Percentiles rank a stretch among this genome's conserved stretches.
These are phyloP conservation scores for Naganishia antarctica DNA, from an alignment of 768 basidiomycete genomes.

Conservation along the genomic window DNA sequence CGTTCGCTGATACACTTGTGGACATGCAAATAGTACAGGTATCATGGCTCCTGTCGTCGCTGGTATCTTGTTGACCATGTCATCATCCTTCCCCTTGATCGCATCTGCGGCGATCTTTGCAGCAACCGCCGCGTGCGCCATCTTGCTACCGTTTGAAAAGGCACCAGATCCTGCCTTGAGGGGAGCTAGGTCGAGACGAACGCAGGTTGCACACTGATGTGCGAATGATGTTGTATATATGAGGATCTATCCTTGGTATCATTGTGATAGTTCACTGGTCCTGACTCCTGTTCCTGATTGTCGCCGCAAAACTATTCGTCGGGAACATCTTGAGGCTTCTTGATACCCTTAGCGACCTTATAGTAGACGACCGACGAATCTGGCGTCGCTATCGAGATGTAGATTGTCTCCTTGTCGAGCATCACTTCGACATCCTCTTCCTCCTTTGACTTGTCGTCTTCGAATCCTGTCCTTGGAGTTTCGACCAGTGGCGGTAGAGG, in stretches of 20 bases:
- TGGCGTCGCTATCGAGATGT: slow-evolving; percentile 41
- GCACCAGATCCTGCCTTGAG: slow-evolving; percentile 26
- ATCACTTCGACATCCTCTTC: slow-evolving; percentile 9
- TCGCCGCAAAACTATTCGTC: slow-evolving; percentile 37
- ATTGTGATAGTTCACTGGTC: too few relatives aligned
- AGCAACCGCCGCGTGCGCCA: slow-evolving; percentile 39
- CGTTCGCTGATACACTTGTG: neutral
- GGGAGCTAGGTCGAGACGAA: neutral
- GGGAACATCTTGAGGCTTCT: slow-evolving; percentile 48
- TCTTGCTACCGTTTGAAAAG: slow-evolving; percentile 45
- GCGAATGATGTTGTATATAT: neutral
- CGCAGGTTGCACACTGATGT: neutral
- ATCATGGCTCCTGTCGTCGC: slow-evolving; percentile 44
- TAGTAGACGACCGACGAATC: slow-evolving; percentile 48
- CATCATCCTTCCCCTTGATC: slow-evolving; percentile 41
- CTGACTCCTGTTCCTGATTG: neutral
- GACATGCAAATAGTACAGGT: slow-evolving; percentile 35
- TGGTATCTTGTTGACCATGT: slow-evolving; percentile 39
- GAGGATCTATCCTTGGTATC: too few relatives aligned
- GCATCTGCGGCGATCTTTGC: slow-evolving; percentile 40
- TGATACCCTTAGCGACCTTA: slow-evolving; percentile 46
- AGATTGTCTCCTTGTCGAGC: slow-evolving; percentile 43
- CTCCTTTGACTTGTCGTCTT: slow-evolving; percentile 9
- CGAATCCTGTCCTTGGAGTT: slow-evolving; percentile 2
- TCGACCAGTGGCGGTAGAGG: slow-evolving; percentile 28